phyloP scores from a whole-genome alignment of 2,329 filamentous ascomycete genomes.

The Fusarium anthophilum region DNA sequence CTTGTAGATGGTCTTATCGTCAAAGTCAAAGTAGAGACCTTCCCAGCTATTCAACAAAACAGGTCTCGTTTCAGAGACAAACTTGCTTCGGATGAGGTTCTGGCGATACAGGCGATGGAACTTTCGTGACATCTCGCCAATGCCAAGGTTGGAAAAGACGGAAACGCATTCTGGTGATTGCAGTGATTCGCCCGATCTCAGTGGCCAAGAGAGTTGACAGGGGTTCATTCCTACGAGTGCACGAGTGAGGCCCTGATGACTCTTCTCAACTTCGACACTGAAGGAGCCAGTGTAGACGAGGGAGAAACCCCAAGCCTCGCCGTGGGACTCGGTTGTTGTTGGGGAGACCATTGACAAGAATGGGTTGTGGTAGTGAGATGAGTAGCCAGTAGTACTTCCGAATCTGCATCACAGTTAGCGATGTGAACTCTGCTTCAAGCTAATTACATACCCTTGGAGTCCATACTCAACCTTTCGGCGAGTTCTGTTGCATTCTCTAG shows the following conservation, averaged over 20 bases:
- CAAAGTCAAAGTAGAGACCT: constrained; percentile 67
- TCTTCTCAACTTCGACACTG: constrained; percentile 67
- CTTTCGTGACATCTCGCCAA: constrained; percentile 70
- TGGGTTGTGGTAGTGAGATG: constrained; percentile 71
- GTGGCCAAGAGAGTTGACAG: constrained; percentile 66
- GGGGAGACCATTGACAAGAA: constrained; percentile 68
- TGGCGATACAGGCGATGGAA: constrained; percentile 70
- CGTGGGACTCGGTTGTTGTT: constrained; percentile 66
- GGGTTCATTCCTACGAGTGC: constrained; percentile 70
- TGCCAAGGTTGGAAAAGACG: constrained; percentile 66
- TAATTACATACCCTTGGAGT: constrained; percentile 56
- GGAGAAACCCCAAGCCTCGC: constrained; percentile 72
- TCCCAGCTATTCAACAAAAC: constrained; percentile 74
- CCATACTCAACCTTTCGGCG: constrained; percentile 66
- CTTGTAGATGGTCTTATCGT: constrained; percentile 63
- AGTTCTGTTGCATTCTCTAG: constrained; percentile 64
- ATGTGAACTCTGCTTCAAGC: fast-evolving
- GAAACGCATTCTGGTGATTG: constrained; percentile 70
- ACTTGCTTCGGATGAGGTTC: constrained; percentile 67
- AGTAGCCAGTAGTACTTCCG: constrained; percentile 68
- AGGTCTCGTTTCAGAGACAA: constrained; percentile 61
- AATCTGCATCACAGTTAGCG: constrained; percentile 54
- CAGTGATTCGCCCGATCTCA: constrained; percentile 65
- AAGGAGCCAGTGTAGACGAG: constrained; percentile 73
- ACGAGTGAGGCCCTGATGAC: constrained; percentile 69